A percentile compares a stretch with the other conserved stretches of the same genome.
phyloP scores from a whole-genome alignment of 2,329 filamentous ascomycete species.

The Fusarium begoniae region DNA sequence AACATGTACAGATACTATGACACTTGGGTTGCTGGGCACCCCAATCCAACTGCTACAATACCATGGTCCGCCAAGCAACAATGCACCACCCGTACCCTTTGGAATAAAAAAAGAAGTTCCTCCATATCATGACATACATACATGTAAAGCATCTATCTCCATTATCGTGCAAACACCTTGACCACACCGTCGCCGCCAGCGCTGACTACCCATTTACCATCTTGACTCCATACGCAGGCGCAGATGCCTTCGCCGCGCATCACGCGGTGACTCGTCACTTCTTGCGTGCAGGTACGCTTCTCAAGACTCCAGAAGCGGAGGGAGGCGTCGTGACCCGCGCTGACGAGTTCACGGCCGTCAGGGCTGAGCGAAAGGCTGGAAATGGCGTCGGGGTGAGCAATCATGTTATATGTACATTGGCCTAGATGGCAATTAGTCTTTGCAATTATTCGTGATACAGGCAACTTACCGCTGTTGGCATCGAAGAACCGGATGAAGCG shows the following conservation, averaged over 20 bases:
- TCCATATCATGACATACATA: conserved; percentile 10
- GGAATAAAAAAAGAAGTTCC: not conserved
- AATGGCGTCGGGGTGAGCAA: conserved; percentile 93
- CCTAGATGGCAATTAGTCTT: conserved; percentile 62
- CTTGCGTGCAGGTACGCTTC: conserved; percentile 93
- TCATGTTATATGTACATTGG: conserved; percentile 99
- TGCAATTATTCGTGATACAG: conserved; percentile 26
- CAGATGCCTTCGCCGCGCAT: conserved; percentile 98
- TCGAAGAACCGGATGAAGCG: conserved; percentile 97
- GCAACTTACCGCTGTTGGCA: conserved; percentile 93
- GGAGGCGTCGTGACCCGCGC: conserved; percentile 93
- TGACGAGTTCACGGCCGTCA: conserved; percentile 93
- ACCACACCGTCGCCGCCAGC: conserved; percentile 95
- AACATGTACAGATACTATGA: conserved; percentile 31
- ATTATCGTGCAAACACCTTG: conserved; percentile 77
- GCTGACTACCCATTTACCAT: conserved; percentile 93
- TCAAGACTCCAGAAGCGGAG: conserved; percentile 97
- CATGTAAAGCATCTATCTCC: conserved; percentile 5
- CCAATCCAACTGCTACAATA: conserved; percentile 26
- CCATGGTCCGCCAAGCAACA: conserved; percentile 16
- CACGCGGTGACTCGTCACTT: conserved; percentile 89
- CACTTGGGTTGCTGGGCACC: conserved; percentile 25
- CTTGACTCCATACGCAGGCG: conserved; percentile 93
- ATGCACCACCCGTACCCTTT: conserved; percentile 15
- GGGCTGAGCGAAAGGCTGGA: conserved; percentile 91